Base-by-base conservation (phyloP, 345 rosid species). In the Lepidium aucheri region DNA sequence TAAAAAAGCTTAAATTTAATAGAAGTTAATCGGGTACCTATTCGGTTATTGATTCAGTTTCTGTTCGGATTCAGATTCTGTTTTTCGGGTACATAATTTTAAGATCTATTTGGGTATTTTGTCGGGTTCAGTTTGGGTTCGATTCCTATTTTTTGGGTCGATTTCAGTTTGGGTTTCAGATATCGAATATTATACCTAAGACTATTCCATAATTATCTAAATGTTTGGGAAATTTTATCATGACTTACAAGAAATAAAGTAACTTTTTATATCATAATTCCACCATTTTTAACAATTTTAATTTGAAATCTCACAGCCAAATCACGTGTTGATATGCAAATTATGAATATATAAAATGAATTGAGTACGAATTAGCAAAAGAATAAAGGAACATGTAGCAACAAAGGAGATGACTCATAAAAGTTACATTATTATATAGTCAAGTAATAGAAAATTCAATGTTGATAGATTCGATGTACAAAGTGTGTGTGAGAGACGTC, bases 401-500 rank as follows among this genome's bases (percentile, higher is more conserved):
- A 47, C 32, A 44, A 46, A 46, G 11, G 32, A 53, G 67, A 44
- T 7, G 49, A 16, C 63, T 55, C 20, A 8, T 28, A 28, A 5
- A 28, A 5, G 32, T 28, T 28, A 28, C 7, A 53, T 33, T 43
- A 43, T 18, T 44, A 17, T 34, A 34, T 20, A 20, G 53, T 32
- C 53, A 56, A 49, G 58, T 61, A 58, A 13, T 41, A 26, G 53
- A 58, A 72, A 57, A 42, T 14, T 47, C 60, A 40, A 35, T 46
- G 28, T 4, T 20, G 30, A 49, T 72, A 55, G 58, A 51, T 73
- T 73, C 72, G 28, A 42, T 52, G 72, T 35, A 73, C 56, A 44
- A 54, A 54, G 57, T 47, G 0, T 16, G 46, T 38, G 7, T 14
- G 44, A 69, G n/a, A 49, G 41, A 28, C 46, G 72, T 68, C 49